Evolutionary conservation across 108 stramenopile species (phyloP).

Genomic region (Cyclotella baltica): DNA sequence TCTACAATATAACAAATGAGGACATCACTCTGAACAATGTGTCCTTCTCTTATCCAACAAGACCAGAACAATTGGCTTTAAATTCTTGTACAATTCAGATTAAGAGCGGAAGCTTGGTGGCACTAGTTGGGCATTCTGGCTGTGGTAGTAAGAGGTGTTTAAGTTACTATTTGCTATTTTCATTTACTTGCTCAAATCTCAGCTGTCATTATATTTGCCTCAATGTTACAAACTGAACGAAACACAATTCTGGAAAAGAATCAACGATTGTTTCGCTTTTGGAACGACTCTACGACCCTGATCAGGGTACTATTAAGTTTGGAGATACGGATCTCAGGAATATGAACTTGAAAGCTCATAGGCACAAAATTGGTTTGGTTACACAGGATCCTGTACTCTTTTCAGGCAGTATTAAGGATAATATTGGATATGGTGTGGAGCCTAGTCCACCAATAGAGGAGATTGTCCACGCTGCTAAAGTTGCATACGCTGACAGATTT

Average conservation of each 20-base stretch:
- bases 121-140: constrained; percentile 93
- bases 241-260: no score
- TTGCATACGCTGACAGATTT: constrained; percentile 94
- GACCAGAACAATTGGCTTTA: constrained; percentile 82
- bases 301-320: constrained; percentile 77
- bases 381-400: constrained; percentile 88
- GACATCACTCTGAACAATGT: constrained; percentile 66
- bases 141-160: constrained; percentile 65
- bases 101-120: constrained; percentile 84
- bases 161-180: neutral
- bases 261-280: constrained; percentile 91
- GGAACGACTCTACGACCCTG: constrained; percentile 94
- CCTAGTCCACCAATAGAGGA: constrained; percentile 65
- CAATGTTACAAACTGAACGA: no score
- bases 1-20: constrained; percentile 19
- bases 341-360: constrained; percentile 77
- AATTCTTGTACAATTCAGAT: constrained; percentile 74
- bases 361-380: constrained; percentile 90
- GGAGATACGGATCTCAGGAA: constrained; percentile 81
- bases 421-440: constrained; percentile 89
- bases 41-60: constrained; percentile 90
- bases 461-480: constrained; percentile 83
- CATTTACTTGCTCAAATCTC: neutral
- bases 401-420: constrained; percentile 88
- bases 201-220: neutral